Evolutionary conservation across 169 alveolate species (phyloP).

Genomic region (Eimeria acervulina): DNA sequence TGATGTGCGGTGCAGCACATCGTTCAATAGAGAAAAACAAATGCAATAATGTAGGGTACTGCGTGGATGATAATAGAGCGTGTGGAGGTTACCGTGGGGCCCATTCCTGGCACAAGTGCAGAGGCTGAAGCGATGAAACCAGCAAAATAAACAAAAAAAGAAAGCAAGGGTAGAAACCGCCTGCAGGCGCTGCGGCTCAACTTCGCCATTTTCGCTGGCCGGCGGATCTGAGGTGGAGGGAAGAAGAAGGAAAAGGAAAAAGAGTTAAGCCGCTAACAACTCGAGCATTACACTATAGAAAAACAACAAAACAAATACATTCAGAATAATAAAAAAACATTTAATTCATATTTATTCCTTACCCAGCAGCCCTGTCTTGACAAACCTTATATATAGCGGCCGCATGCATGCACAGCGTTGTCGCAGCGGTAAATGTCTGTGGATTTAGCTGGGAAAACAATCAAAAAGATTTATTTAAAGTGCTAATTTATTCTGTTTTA

Average conservation of each 20-base stretch:
- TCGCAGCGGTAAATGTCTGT: neutral
- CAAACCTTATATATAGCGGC: neutral
- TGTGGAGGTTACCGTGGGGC: constrained; percentile 44
- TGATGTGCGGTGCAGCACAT: no score
- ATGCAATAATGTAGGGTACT: no score
- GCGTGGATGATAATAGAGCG: neutral
- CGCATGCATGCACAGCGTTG: constrained; percentile 12
- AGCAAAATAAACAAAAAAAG: neutral
- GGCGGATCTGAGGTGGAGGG: neutral
- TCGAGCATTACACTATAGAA: neutral
- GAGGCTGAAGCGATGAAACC: neutral
- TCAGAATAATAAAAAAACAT: neutral
- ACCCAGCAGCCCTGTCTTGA: neutral
- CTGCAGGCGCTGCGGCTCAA: no score
- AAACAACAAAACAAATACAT: neutral
- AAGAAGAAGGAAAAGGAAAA: neutral
- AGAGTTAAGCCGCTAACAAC: neutral
- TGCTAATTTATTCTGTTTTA: neutral
- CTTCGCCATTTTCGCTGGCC: constrained; percentile 16
- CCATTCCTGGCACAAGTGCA: constrained; percentile 56
- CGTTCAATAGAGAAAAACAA: no score
- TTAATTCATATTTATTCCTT: neutral
- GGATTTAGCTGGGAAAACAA: neutral
- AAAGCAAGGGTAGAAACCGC: neutral
- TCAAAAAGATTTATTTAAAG: neutral